Base-by-base conservation (phyloP, 2,329 filamentous ascomycete genomes). In the Alternaria panax region DNA sequence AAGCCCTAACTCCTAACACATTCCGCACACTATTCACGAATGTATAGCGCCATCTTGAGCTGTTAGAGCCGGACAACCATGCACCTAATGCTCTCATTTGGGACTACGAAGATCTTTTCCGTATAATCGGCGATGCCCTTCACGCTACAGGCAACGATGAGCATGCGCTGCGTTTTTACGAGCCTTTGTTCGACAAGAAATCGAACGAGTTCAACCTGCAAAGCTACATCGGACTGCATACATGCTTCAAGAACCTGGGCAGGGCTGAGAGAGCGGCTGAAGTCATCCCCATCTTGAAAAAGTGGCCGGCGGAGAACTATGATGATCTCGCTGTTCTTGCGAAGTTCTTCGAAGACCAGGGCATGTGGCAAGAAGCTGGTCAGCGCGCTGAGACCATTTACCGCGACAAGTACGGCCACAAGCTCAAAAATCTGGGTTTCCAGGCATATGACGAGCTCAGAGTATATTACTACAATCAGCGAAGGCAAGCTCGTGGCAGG, bases 301-400 rank as follows among this genome's bases (percentile, higher is more conserved):
- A 92, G 51, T 85, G 88, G 59, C 90, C 96, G 63, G 82, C 88
- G 43, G 83, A 87, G 40, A 88, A 90, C 58, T 88, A 94, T 47
- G 89, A 93, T 62, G 91, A 92, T 38, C 89, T 92, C 38, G 87
- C 91, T 28, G 87, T 92, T 68, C 83, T 97, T 9, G 92, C 92
- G 12, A 93, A 91, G 69, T 87, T 97, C 76, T 97, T 96, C 71
- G 92, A 96, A 74, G 74, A 75, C 61, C 64, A 87, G 85, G 63
- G 85, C 86, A 43, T 88, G 88, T 63, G 87, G 90, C 79, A 88
- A 86, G 73, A 74, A 47, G 74, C 75, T 34, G 66, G 69, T 57
- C 62, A 70, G 38, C 70, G 73, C 51, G 75, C 67, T 22, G 90
- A 93, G 69, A 88, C 92, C 70, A 93, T 93, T 1, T 86, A 93